These are phyloP conservation scores for Lactarius hengduanensis DNA, from an alignment of 768 basidiomycete genomes.

Conservation along the genomic window DNA sequence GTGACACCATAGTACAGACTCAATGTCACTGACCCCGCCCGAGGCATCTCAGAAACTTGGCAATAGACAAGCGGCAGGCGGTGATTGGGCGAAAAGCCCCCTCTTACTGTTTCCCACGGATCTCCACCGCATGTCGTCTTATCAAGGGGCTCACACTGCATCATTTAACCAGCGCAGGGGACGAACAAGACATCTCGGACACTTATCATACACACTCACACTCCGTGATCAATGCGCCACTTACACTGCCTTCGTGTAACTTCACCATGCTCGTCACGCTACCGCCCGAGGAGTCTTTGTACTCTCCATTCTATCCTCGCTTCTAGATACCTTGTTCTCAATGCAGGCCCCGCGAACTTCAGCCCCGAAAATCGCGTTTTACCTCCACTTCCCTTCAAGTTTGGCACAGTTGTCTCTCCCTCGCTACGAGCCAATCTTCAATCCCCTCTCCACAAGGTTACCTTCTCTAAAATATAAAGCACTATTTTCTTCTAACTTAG, in stretches of 20 bases:
- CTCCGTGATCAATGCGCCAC: background rate
- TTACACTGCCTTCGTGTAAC: background rate
- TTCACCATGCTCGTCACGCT: background rate
- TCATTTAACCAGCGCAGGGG: background rate
- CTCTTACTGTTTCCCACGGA: background rate
- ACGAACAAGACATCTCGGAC: background rate
- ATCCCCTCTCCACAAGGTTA: background rate
- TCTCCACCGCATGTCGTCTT: background rate
- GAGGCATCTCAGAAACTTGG: too few relatives aligned
- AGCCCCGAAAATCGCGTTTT: background rate
- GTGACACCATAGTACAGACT: background rate
- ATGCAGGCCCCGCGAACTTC: background rate
- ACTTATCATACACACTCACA: background rate
- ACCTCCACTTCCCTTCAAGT: background rate
- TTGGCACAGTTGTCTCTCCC: background rate
- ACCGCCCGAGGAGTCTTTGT: background rate
- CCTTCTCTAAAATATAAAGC: slow-evolving; percentile 5
- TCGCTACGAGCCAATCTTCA: slow-evolving; percentile 3
- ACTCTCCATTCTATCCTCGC: background rate
- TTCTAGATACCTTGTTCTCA: slow-evolving; percentile 10
- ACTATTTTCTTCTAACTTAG: background rate
- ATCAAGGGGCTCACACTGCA: background rate
- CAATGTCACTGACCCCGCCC: background rate
- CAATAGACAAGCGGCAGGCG: background rate
- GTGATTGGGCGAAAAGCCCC: background rate